Base-by-base conservation (phyloP, 768 basidiomycete species). In the Sutorius australiensis region DNA sequence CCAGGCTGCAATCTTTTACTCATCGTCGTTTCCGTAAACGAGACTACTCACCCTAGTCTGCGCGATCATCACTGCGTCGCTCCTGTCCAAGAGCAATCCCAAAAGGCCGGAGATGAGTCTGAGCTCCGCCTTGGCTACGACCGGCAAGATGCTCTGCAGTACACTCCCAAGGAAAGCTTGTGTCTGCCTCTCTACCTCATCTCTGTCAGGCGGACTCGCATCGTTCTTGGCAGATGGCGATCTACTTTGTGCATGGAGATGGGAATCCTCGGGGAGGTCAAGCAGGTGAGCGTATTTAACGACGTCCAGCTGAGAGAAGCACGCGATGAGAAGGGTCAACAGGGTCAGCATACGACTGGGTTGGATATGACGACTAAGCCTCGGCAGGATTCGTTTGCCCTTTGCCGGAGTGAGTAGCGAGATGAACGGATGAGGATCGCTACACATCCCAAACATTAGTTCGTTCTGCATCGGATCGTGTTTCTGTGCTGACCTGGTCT, bases 351-450 rank as follows among this genome's bases (percentile, higher is more conserved):
- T 86, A 65, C 89, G 86, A 44, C 87, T 76, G 31, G 82, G 78
- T 56, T 80, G 80, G 16, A 98, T 80, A 60, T 93, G 88, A 17
- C 95, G 86, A 10, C 92, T 85, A 13, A 94, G 81, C 41, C 97
- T 86, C 4, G 93, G 89, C 12, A 99, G 77, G 24, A 99, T 79
- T 55, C 86, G 86, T 75, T 98, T 98, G 51, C 97, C 97, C 71
- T 99, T 99, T 60, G 81, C 81, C 5, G 91, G 86, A 17, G 79
- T 80, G 44, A 99, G 79, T 32, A 99, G 78, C 3, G 95, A 93
- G 59, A 99, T 85, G 74, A 99, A 98, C 2, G 97, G 97, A 73
- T 99, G 97, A 3, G 95, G 95, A 57, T 89, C 80, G 67, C 95
- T 95, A 50, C 37, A 44, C 7, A 30, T 38, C 32, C n/a, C 46